Evolutionary conservation across 768 basidiomycete genomes (phyloP).

Genomic region (Fistulinella prunicolor): DNA sequence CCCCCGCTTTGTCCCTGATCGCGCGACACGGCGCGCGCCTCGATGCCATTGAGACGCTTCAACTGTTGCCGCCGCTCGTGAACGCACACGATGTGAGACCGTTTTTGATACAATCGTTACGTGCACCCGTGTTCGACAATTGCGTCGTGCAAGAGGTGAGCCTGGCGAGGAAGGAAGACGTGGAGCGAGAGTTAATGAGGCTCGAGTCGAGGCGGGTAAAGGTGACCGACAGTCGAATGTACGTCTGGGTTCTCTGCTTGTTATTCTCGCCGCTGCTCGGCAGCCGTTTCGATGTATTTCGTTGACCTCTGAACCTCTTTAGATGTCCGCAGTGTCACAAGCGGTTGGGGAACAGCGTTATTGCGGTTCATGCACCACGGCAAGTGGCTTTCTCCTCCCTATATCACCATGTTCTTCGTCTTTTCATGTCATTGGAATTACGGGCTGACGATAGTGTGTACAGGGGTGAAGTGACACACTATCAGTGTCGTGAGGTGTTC

Average conservation of each 20-base stretch:
- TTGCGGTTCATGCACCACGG: slow-evolving; percentile 90
- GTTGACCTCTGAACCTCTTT: background rate
- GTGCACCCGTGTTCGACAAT: slow-evolving; percentile 66
- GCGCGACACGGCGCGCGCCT: slow-evolving; percentile 79
- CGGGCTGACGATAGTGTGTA: background rate
- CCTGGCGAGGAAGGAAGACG: slow-evolving; percentile 74
- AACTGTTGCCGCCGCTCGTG: slow-evolving; percentile 88
- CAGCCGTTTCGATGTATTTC: background rate
- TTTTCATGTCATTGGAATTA: background rate
- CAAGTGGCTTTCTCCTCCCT: slow-evolving; percentile 34
- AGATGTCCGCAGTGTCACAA: slow-evolving; percentile 98
- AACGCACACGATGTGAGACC: slow-evolving; percentile 73
- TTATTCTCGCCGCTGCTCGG: no score
- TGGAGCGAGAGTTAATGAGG: slow-evolving; percentile 67
- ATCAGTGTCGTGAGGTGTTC: slow-evolving; percentile 90
- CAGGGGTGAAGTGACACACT: slow-evolving; percentile 96
- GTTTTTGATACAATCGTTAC: slow-evolving; percentile 71
- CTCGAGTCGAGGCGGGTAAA: slow-evolving; percentile 82
- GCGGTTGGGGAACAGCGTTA: slow-evolving; percentile 87
- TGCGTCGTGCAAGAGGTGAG: slow-evolving; percentile 66
- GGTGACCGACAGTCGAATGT: slow-evolving; percentile 93
- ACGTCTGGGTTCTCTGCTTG: slow-evolving; percentile 29
- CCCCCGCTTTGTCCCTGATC: slow-evolving; percentile 86
- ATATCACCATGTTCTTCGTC: no score
- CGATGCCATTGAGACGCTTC: slow-evolving; percentile 76